These are phyloP conservation scores for Penicillium janthinellum DNA, from an alignment of 2,329 filamentous ascomycete species.

Conservation along the genomic window DNA sequence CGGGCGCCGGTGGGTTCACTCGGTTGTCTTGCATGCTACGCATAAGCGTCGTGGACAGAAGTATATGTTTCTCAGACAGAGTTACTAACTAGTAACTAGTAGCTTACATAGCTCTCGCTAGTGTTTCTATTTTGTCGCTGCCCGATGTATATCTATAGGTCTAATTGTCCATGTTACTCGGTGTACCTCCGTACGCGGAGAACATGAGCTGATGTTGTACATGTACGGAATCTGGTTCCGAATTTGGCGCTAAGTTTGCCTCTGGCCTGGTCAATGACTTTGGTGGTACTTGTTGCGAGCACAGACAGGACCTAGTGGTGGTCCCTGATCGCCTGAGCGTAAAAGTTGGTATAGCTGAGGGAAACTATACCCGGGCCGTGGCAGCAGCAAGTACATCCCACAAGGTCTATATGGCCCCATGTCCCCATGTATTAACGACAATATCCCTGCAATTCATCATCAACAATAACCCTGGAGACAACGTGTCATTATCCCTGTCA, in stretches of 20 bases:
- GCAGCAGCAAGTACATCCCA: not conserved
- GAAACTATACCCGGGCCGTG: not conserved
- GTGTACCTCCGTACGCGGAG: not conserved
- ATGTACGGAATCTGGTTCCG: not conserved
- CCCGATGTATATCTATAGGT: not conserved
- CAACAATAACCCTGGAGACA: not conserved
- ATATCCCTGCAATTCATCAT: slow-evolving; percentile 7
- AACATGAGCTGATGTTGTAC: not conserved
- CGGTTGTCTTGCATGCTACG: slow-evolving; percentile 21
- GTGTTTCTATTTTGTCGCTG: not conserved
- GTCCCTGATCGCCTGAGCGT: slow-evolving; percentile 16
- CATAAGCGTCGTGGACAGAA: slow-evolving; percentile 20
- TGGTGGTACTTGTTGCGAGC: slow-evolving; percentile 1
- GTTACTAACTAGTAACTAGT: too few species aligned
- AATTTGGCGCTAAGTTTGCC: not conserved
- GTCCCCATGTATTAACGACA: too few species aligned
- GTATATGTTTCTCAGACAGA: slow-evolving; percentile 7
- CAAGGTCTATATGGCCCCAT: not conserved
- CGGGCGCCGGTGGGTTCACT: slow-evolving; percentile 4
- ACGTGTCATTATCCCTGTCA: slow-evolving; percentile 17
- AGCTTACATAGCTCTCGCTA: not conserved
- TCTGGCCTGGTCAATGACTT: not conserved
- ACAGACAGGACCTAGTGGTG: slow-evolving; percentile 3
- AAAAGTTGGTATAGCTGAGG: not conserved
- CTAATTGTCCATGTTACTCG: not conserved